These are phyloP conservation scores for Aristolochia fimbriata DNA, from an alignment of 164 flowering plant species.

Conservation along the genomic window DNA sequence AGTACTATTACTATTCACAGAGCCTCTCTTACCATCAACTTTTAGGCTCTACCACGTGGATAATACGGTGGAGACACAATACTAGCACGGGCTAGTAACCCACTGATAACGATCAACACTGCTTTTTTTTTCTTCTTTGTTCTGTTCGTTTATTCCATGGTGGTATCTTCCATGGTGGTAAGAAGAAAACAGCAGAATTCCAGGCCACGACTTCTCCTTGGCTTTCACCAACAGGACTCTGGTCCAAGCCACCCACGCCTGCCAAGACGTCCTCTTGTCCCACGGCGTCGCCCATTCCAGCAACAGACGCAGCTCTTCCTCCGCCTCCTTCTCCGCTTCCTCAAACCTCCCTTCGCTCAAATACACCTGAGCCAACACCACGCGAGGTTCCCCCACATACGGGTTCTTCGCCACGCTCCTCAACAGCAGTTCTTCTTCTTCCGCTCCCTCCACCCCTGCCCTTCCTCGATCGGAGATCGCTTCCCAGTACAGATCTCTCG, in stretches of 20 bases:
- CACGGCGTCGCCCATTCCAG: constrained; percentile 93
- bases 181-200: too few species aligned
- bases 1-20: too few species aligned
- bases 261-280: constrained; percentile 98
- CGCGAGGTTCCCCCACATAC: constrained; percentile 78
- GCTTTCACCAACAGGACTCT: constrained; percentile 81
- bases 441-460: constrained; percentile 24
- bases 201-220: constrained; percentile 68
- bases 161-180: too few species aligned
- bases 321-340: constrained; percentile 69
- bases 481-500: constrained; percentile 86
- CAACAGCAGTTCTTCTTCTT: constrained; percentile 44
- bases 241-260: constrained; percentile 90
- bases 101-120: too few species aligned
- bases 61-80: too few species aligned
- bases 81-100: too few species aligned
- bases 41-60: too few species aligned
- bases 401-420: constrained; percentile 67
- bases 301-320: constrained; percentile 52
- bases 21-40: too few species aligned
- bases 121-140: too few species aligned
- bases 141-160: too few species aligned
- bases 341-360: constrained; percentile 52
- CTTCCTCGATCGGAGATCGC: constrained; percentile 36
- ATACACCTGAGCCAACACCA: constrained; percentile 64